Base-by-base conservation (phyloP, 1,284 basidiomycete genomes). In the Calocybe gambosa region DNA sequence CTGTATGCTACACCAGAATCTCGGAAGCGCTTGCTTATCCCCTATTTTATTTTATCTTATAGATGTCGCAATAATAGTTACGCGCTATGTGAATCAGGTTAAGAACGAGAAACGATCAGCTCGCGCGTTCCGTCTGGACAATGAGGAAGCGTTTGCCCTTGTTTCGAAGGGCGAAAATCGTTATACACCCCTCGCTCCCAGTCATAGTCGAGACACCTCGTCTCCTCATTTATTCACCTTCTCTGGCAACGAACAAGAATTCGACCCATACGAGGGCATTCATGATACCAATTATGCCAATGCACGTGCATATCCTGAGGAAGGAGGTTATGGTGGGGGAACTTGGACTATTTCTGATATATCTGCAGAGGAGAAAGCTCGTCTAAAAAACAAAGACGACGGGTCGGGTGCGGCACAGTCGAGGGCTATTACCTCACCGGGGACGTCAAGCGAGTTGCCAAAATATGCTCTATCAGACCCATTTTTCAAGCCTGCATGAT, bases 21-120 rank as follows among this genome's bases (percentile, higher is more conserved):
- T 20, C 35, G 33, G n/a, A 28, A 21, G 9, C 5, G 38, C 18
- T 28, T 37, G n/a, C 42, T 34, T 42, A 20, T 47, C n/a, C n/a
- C n/a, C n/a, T 28, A 25, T 49, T 28, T 10, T n/a, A n/a, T 9
- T 19, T 49, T 45, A 35, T 21, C 41, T 50, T 29, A 40, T 49
- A 85, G 82, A 82, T 52, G 75, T 74, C 33, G 68, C 69, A 7
- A 57, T 85, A 45, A 70, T 83, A 38, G 74, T 75, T 7, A 74
- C 78, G 13, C 75, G 81, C 12, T 85, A 84, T 56, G 62, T 77
- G 35, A 73, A 75, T 53, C 76, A 75, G 52, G 61, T 85, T 15
- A 67, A 72, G 43, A 60, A 57, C 20, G 73, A 82, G 56, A 81
- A 82, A 60, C 61, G 66, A 10, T 58, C 55, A 15, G 61, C 59